Evolutionary conservation across 1,284 basidiomycete species (phyloP).

Genomic region (Irpex rosettiformis): DNA sequence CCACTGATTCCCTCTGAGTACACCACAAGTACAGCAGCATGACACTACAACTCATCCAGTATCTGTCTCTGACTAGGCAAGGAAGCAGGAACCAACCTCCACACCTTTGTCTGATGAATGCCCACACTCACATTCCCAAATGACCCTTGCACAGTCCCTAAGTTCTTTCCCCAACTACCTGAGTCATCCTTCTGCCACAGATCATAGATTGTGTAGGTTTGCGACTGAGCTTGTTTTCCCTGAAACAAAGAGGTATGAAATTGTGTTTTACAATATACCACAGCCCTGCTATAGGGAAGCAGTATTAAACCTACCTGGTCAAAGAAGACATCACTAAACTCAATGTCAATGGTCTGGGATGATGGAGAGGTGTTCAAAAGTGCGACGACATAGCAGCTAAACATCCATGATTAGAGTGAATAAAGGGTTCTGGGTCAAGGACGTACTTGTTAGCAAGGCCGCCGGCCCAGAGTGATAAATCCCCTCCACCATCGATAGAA

Average conservation of each 20-base stretch:
- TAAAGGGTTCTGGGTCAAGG: neutral
- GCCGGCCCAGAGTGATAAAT: constrained; percentile 31
- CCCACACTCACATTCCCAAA: constrained; percentile 25
- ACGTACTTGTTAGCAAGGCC: constrained; percentile 30
- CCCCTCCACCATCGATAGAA: constrained; percentile 24
- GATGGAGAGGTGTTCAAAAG: constrained; percentile 34
- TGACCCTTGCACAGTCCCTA: constrained; percentile 26
- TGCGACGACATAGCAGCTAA: constrained; percentile 31
- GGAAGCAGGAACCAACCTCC: constrained; percentile 23
- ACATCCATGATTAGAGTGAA: neutral
- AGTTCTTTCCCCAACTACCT: constrained; percentile 31
- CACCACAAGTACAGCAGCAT: no score
- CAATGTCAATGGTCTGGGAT: constrained; percentile 29
- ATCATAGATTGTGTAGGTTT: constrained; percentile 31
- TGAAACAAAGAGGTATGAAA: constrained; percentile 10
- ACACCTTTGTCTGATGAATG: constrained; percentile 30
- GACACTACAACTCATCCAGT: neutral
- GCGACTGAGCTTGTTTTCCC: constrained; percentile 26
- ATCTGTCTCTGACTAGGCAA: constrained; percentile 11
- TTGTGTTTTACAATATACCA: neutral
- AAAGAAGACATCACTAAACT: constrained; percentile 33
- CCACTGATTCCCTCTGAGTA: no score
- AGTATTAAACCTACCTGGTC: constrained; percentile 29
- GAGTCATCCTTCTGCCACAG: constrained; percentile 34
- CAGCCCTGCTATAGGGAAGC: neutral